Conservation (phyloP, 1,284 basidiomycete species). For the Hemileia vastatrix region DNA sequence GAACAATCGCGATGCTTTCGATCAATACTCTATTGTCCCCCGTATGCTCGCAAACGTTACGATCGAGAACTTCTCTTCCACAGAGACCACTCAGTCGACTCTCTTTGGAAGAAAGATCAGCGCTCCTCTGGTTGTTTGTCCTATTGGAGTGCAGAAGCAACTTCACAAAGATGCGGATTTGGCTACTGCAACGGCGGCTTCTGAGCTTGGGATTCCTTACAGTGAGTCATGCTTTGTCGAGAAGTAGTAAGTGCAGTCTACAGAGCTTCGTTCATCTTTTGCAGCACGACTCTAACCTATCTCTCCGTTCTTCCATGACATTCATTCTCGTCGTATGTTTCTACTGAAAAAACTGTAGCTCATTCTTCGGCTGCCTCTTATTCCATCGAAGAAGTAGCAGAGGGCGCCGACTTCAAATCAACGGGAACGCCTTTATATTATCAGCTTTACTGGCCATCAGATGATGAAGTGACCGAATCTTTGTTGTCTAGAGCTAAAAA, state of each 20-base stretch:
- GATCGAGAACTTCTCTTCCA: conserved; percentile 26
- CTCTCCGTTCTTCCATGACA: no score
- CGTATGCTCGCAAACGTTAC: conserved; percentile 29
- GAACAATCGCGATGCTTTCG: conserved; percentile 30
- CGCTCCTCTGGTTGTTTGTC: conserved; percentile 33
- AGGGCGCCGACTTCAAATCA: no score
- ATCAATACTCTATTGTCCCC: conserved; percentile 26
- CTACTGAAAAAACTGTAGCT: no score
- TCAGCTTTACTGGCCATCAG: no score
- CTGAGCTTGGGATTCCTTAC: conserved; percentile 11
- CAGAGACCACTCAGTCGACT: conserved; percentile 9
- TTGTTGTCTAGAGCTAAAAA: conserved; percentile 58
- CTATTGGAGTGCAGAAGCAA: conserved; percentile 31
- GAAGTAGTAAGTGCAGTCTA: not conserved
- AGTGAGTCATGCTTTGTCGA: conserved; percentile 5
- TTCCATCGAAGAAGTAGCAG: no score
- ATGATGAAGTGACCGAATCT: conserved; percentile 57
- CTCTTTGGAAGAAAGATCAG: conserved; percentile 31
- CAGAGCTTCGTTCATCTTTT: no score
- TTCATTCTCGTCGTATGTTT: no score
- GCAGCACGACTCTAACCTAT: no score
- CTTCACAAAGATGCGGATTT: conserved; percentile 13
- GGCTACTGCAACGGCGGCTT: conserved; percentile 26
- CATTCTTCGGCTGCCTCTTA: no score
- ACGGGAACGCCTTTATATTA: no score